These are phyloP conservation scores for Chlorella sp. DNA, from an alignment of 139 green algal genomes.

Conservation along the genomic window DNA sequence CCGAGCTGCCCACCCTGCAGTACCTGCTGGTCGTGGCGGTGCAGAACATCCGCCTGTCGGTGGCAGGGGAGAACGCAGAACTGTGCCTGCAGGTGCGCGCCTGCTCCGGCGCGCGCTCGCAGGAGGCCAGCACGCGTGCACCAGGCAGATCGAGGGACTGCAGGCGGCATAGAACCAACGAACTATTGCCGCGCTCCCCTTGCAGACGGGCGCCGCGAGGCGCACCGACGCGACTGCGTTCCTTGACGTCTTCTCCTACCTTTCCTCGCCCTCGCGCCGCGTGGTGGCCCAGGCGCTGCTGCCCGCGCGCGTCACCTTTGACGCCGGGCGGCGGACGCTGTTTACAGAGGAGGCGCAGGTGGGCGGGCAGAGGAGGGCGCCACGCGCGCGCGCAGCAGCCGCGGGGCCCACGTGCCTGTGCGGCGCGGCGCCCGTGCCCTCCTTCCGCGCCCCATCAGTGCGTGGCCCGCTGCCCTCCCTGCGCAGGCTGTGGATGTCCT, in stretches of 20 bases:
- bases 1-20: neutral
- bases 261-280: conserved; percentile 16
- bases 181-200: too few relatives aligned
- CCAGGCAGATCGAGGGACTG: too few relatives aligned
- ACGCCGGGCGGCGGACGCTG: conserved; percentile 4
- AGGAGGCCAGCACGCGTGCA: too few relatives aligned
- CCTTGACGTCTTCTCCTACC: conserved; percentile 46
- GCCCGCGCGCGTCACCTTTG: conserved; percentile 34
- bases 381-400: neutral
- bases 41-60: conserved; percentile 30
- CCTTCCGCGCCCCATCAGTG: neutral
- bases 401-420: neutral
- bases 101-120: too few relatives aligned
- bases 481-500: conserved; percentile 29
- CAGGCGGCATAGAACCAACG: too few relatives aligned
- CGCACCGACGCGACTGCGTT: conserved; percentile 29
- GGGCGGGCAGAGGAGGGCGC: neutral
- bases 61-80: conserved; percentile 5
- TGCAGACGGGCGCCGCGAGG: conserved; percentile 7
- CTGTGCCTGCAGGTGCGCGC: conserved; percentile 22
- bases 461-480: neutral
- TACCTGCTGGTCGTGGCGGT: conserved; percentile 26
- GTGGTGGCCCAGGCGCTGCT: conserved; percentile 17
- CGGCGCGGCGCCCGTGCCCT: neutral
- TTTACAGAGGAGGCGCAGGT: conserved; percentile 27